Evolutionary conservation across 768 basidiomycete species (phyloP), one percentile per base, ranked within the genome.

Genomic region (Baorangia bicolor): DNA sequence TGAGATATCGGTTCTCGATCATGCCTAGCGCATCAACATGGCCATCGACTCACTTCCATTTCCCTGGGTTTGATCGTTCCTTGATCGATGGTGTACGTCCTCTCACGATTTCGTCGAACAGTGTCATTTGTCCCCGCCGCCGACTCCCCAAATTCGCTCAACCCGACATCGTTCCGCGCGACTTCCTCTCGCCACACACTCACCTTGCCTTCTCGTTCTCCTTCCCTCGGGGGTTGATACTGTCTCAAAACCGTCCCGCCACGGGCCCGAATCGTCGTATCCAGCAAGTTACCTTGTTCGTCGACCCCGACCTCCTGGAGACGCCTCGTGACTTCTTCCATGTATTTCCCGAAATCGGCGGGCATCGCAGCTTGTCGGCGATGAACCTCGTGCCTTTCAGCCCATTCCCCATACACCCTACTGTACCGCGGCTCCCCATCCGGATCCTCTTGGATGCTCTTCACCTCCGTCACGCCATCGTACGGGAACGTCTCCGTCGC

Each of bases 121-220:
- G 63, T 41, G 25, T 58, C 59, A 34, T 57, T 66, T 25, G 47
- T 62, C 39, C 20, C 57, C 43, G 44, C 31, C 9, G 44, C 23
- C 21, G 62, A 51, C 28, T 49, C 66, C 39, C 69, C 69, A 28
- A 63, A 62, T 25, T 70, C 70, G 37, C 59, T 56, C 41, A 31
- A 35, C 39, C n/a, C 51, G 23, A 51, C 45, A 31, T 64, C 70
- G 49, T 78, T 75, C 49, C 73, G 68, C 5, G 78, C 77, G 0
- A 81, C 79, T 41, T 80, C 78, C 61, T 84, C 80, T 33, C 82
- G 71, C 84, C 84, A 86, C 10, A 75, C 76, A 23, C 74, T 78
- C 51, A 86, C 78, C 44, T 80, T 81, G 6, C 59, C 59, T 23
- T 54, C 67, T 16, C 48, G 57, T 20, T 38, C 64, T 12, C 49